Base-by-base conservation (phyloP, 176 grass and related monocot species). In the Musa schizocarpa region DNA sequence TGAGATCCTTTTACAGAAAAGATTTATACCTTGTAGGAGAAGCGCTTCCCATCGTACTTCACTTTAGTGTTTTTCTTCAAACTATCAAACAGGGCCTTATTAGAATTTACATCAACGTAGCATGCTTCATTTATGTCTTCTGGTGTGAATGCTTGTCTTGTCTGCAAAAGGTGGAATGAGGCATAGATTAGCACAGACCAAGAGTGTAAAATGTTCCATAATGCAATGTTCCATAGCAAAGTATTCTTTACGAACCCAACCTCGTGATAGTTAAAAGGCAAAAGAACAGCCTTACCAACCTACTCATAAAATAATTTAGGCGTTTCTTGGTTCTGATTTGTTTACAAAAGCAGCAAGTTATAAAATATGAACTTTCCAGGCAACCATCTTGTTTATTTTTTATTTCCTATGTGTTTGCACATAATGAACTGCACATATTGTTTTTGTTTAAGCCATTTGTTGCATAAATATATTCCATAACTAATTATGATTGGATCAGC, bases 61-160 rank as follows among this genome's bases (percentile, higher is more conserved):
- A 99, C 90, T 87, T 99, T 94, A 11, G 43, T 82, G 65, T 94
- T 99, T 68, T 94, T 99, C 63, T 78, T 91, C 69, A 99, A 73
- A 69, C 88, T 99, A 53, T 99, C 86, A 64, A 86, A 92, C 50
- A 99, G 82, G 64, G 79, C 82, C 56, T 93, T 85, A 54, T 94
- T 99, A 54, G 82, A 76, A 23, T 79, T 68, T 82, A 99, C 87
- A 22, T 94, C 88, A 52, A 99, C 88, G 75, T 91, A 94, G 9
- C 86, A 91, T 64, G 54, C 17, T 72, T 99, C 90, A 86, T 93
- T 89, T 80, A 94, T 99, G 19, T 94, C 82, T 68, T 87, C 86
- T 14, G 84, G 83, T 54, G 90, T 94, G 53, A 87, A 85, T 79
- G 95, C 82, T 54, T 76, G 84, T 63, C 95, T 91, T 54, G 88